Base-by-base conservation (phyloP, 805 yeast genomes). In the Candida vaughaniae region DNA sequence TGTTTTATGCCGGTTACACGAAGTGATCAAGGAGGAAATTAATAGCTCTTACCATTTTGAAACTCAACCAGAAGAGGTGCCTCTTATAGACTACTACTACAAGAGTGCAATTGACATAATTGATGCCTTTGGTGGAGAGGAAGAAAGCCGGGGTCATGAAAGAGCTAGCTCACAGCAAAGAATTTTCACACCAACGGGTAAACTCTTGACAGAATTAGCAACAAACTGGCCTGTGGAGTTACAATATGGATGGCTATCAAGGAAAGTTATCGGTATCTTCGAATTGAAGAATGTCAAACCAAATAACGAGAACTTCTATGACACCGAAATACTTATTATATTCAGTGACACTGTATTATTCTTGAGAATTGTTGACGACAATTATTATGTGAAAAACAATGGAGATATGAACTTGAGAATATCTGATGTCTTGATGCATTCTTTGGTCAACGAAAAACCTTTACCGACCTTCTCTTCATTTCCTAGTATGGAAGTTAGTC, bases 171-270 rank as follows among this genome's bases (percentile, higher is more conserved):
- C 46, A 4, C 41, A 36, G 18, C 42, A 39, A 15, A 48, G 96
- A 45, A 80, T 88, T 0, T 85, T 89, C 56, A 90, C 96, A 0
- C 96, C 96, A 2, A 82, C 95, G 0, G 97, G 97, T 0, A 89
- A 88, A 56, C 71, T 91, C 3, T 63, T 91, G 33, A 82, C 95
- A 0, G 96, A 89, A 49, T 59, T 89, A 14, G 95, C 96, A 3
- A 70, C 77, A 11, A 80, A 78, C 9, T 90, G 97, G 97, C 98
- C 98, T 0, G 62, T 77, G 0, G 90, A 83, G 46, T 66, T 91
- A 16, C 95, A 86, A 45, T 82, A 80, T 53, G 95, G 95, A 15
- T 90, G 96, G 97, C 56, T 88, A 19, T 76, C 82, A 25, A 70
- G 98, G 44, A 73, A 95, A 42, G 93, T 91, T 3, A 89, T 91